A percentile compares a stretch with the other conserved stretches of the same genome.
Evolutionary conservation across 805 yeast genomes (phyloP).

Genomic region (Candida palmyrensis): DNA sequence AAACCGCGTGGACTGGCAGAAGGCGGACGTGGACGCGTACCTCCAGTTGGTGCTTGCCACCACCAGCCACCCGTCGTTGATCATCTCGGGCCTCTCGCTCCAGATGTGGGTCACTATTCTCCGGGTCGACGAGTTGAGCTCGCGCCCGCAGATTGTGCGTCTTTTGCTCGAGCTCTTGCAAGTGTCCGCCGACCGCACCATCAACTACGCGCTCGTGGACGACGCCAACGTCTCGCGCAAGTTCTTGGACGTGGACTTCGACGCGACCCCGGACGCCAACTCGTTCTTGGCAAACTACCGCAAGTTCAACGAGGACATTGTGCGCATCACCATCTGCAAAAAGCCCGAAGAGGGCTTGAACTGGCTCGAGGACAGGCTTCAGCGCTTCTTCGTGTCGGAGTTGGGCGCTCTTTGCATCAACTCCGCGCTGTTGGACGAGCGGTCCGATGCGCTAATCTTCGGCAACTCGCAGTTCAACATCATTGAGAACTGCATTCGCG

Average conservation of each 20-base stretch:
- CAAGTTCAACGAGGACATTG: conserved; percentile 84
- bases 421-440: conserved; percentile 49
- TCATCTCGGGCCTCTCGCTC: conserved; percentile 84
- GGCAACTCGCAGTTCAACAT: conserved; percentile 81
- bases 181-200: conserved; percentile 69
- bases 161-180: conserved; percentile 67
- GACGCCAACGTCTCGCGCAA: conserved; percentile 61
- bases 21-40: conserved; percentile 52
- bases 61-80: conserved; percentile 76
- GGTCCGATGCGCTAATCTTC: conserved; percentile 61
- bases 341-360: conserved; percentile 74
- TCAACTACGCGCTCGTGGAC: conserved; percentile 65
- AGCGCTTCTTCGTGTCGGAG: conserved; percentile 64
- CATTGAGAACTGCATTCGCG: conserved; percentile 86
- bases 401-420: conserved; percentile 62
- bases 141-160: conserved; percentile 48
- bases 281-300: conserved; percentile 76
- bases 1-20: conserved; percentile 43
- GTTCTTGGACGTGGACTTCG: conserved; percentile 82
- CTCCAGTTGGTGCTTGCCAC: conserved; percentile 73
- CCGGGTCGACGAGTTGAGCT: conserved; percentile 70
- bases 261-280: conserved; percentile 72
- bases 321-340: conserved; percentile 81
- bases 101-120: conserved; percentile 93
- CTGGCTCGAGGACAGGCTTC: conserved; percentile 76